phyloP scores from a whole-genome alignment of 2,329 filamentous ascomycete species.

The Cucurbitaria berberidis region DNA sequence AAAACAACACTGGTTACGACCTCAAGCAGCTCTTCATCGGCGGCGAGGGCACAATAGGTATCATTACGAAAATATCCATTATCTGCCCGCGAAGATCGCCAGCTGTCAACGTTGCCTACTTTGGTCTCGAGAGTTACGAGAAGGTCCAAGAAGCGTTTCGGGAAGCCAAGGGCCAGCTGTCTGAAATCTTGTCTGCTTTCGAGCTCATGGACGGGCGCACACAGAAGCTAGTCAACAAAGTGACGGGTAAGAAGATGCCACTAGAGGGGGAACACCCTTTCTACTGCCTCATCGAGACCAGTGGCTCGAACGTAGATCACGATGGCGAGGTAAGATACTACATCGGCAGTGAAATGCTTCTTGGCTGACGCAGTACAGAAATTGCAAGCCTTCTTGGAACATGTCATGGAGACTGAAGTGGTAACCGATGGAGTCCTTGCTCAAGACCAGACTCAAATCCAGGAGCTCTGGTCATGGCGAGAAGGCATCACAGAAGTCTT shows the following conservation, averaged over 20 bases:
- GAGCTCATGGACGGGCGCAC: slow-evolving; percentile 92
- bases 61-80: slow-evolving; percentile 89
- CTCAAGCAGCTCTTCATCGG: slow-evolving; percentile 97
- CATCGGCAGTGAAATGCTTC: no score
- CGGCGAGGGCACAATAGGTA: slow-evolving; percentile 90
- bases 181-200: slow-evolving; percentile 95
- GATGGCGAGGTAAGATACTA: slow-evolving; percentile 65
- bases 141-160: slow-evolving; percentile 85
- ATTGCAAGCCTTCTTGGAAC: slow-evolving; percentile 85
- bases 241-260: slow-evolving; percentile 78
- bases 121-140: slow-evolving; percentile 88
- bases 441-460: slow-evolving; percentile 89
- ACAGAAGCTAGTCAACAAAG: slow-evolving; percentile 67
- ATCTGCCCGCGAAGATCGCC: slow-evolving; percentile 85
- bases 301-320: slow-evolving; percentile 91
- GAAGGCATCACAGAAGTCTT: slow-evolving; percentile 91
- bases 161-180: slow-evolving; percentile 87
- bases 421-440: slow-evolving; percentile 90
- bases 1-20: slow-evolving; percentile 99
- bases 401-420: slow-evolving; percentile 87
- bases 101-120: slow-evolving; percentile 93
- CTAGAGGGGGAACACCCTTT: slow-evolving; percentile 87
- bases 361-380: slow-evolving; percentile 61
- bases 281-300: slow-evolving; percentile 96
- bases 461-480: slow-evolving; percentile 86